These are phyloP conservation scores for Thielaviopsis populi DNA, from an alignment of 2,329 filamentous ascomycete genomes.

Conservation along the genomic window DNA sequence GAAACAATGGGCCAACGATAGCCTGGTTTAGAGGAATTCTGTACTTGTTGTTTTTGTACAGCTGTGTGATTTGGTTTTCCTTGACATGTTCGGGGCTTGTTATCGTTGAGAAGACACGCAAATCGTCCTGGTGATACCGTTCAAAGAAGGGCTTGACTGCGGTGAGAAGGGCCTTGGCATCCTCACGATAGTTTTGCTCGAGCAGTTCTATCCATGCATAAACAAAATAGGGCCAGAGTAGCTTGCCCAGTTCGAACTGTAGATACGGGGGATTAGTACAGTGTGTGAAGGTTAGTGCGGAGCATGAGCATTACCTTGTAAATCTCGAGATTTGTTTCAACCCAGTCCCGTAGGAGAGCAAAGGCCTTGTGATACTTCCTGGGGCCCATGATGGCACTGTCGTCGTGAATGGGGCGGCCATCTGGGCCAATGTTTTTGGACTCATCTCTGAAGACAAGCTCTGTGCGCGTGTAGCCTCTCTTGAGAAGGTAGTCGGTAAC, in stretches of 20 bases:
- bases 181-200: constrained; percentile 51
- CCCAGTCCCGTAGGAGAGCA: constrained; percentile 61
- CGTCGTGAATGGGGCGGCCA: constrained; percentile 53
- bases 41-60: constrained; percentile 80
- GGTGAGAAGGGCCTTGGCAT: constrained; percentile 59
- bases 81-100: constrained; percentile 62
- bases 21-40: constrained; percentile 77
- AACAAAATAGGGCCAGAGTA: constrained; percentile 88
- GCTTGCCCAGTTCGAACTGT: constrained; percentile 69
- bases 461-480: constrained; percentile 83
- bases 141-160: constrained; percentile 56
- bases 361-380: constrained; percentile 67
- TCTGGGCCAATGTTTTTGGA: constrained; percentile 70
- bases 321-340: constrained; percentile 81
- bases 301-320: constrained; percentile 57
- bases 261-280: constrained; percentile 13
- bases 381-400: constrained; percentile 48
- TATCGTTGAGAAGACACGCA: constrained; percentile 59
- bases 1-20: constrained; percentile 67
- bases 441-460: constrained; percentile 83
- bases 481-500: constrained; percentile 92
- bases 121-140: constrained; percentile 62
- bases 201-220: constrained; percentile 81
- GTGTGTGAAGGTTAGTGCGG: background rate
- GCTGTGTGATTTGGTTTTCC: constrained; percentile 60